These are phyloP conservation scores for Piloderma croceum DNA, from an alignment of 768 basidiomycete species.

Conservation along the genomic window DNA sequence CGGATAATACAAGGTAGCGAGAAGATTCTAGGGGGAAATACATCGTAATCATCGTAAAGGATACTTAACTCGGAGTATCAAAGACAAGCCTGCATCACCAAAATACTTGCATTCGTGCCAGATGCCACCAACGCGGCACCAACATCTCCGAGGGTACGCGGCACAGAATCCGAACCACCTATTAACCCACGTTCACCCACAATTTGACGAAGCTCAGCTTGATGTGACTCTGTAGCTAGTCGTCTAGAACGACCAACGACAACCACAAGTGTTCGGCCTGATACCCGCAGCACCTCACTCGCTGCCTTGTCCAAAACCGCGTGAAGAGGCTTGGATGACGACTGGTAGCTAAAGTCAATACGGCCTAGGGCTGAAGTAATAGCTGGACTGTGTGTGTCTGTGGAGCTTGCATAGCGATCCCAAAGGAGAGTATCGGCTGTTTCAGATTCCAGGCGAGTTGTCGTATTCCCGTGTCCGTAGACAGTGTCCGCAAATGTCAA, in stretches of 20 bases:
- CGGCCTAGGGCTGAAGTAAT: conserved; percentile 48
- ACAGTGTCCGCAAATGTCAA: conserved; percentile 60
- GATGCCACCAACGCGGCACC: conserved; percentile 62
- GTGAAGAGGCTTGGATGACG: conserved; percentile 53
- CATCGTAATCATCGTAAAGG: too few relatives aligned
- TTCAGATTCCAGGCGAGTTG: conserved; percentile 65
- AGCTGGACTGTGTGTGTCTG: conserved; percentile 19
- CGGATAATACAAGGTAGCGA: too few relatives aligned
- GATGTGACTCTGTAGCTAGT: conserved; percentile 55
- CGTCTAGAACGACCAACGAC: conserved; percentile 71
- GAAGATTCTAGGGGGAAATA: too few relatives aligned
- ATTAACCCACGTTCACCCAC: conserved; percentile 34
- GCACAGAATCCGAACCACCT: conserved; percentile 43
- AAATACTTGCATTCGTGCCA: conserved; percentile 42
- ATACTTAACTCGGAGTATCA: neutral
- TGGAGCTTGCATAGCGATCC: conserved; percentile 49
- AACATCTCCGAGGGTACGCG: conserved; percentile 73
- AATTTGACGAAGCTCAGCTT: conserved; percentile 51
- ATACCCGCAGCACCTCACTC: conserved; percentile 21
- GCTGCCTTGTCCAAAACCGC: conserved; percentile 40
- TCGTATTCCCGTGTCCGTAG: conserved; percentile 59
- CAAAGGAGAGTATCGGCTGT: conserved; percentile 80
- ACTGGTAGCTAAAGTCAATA: conserved; percentile 51
- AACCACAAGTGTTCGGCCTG: conserved; percentile 51
- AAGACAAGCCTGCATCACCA: conserved; percentile 49